Base-by-base conservation (phyloP, 306 rosid species). In the Trichosanthes cucumerina region DNA sequence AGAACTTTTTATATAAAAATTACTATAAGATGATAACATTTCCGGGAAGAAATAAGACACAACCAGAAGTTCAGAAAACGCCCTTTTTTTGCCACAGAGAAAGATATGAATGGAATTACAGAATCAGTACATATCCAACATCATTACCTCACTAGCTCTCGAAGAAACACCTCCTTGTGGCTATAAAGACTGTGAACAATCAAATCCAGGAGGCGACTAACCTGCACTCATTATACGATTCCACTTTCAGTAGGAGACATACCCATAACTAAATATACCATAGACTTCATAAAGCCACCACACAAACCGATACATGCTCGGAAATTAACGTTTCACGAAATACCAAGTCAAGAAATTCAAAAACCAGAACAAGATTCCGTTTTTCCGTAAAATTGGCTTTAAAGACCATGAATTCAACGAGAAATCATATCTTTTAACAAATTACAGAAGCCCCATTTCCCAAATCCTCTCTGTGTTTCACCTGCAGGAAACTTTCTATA, bases 131-230 rank as follows among this genome's bases (percentile, higher is more conserved):
- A 70, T 23, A 70, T 2, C 2, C 38, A 70, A 70, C n/a, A 12
- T 23, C 6, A 44, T 86, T 70, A 93, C 98, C 98, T 91, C 77
- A 93, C 98, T 68, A 93, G 95, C 90, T 93, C 98, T 28, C 98
- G 79, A 46, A 93, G 96, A 82, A 93, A 93, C 69, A 93, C 96
- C 81, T 93, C 97, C 84, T 91, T 93, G 89, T 93, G 95, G 86
- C 98, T 93, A 46, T 93, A 93, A 11, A 93, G 84, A 88, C 98
- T 93, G 83, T 93, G 98, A 85, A 93, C 98, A 72, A 93, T 93
- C 92, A 93, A 93, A 84, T 93, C 97, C 89, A 93, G 11, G 50
- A 93, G 84, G 18, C 98, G 84, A 84, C 92, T 91, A 76, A 93
- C 98, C 98, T 91, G 89, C 87, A 86, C 58, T 15, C 39, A 60